Evolutionary conservation across 2,329 filamentous ascomycete genomes (phyloP), one percentile per base, ranked within the genome.

Genomic region (Pseudogymnoascus sp.): DNA sequence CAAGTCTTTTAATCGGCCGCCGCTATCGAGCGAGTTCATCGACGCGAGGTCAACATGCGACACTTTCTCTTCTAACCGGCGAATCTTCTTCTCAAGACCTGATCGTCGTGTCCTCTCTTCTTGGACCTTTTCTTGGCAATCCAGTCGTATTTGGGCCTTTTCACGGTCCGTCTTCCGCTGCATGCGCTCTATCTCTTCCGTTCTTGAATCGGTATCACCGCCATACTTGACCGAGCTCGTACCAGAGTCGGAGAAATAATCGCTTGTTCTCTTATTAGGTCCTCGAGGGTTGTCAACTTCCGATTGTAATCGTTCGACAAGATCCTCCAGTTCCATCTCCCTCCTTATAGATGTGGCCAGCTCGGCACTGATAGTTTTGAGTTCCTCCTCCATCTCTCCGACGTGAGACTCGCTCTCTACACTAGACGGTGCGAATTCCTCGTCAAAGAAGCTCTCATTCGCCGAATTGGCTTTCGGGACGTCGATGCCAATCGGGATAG

Each of bases 171-270:
- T 87, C 69, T 87, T 87, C 68, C 95, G 84, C 70, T 93, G 89
- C 54, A 95, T 82, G 75, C 87, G 90, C 66, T 96, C 91, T 36
- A 97, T 79, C 74, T 97, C 91, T 71, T 88, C 85, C 61, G 81
- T 82, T 34, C 79, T 81, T 48, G 84, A 80, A 65, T 88, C 85
- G 65, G 79, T 79, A 57, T 90, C 88, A 66, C 83, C 79, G 1
- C 89, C 87, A 72, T 88, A 89, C 71, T 92, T 90, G 62, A 90
- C 83, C 1, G 92, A 93, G 75, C 92, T 93, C 65, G 91, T 89
- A 34, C 95, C 95, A 5, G 93, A 96, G 75, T 99, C 95, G 2
- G 95, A 99, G 75, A 95, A 99, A 78, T 99, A 98, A 77, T 99
- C 95, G 77, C 95, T 98, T 8, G 91, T 96, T 66, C 93, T 85